A percentile compares a stretch with the other conserved stretches of the same genome.
Evolutionary conservation across 192 early-diverging fungal genomes (phyloP).

Genomic region (Chytriomyces sp.): DNA sequence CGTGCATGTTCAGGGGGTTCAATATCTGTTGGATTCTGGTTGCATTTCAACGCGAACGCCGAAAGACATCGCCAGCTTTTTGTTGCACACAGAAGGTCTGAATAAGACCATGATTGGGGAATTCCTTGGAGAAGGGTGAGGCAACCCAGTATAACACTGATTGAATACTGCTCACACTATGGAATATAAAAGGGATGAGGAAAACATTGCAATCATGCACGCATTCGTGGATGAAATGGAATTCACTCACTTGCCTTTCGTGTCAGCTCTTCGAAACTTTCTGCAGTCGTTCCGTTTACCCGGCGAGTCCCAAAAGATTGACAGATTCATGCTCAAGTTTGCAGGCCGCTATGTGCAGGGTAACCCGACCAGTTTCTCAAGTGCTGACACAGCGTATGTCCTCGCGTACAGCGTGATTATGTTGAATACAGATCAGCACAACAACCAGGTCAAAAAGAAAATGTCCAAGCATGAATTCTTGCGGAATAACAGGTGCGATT

Average conservation of each 20-base stretch:
- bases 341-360: slow-evolving; percentile 87
- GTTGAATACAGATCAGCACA: slow-evolving; percentile 94
- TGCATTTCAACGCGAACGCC: slow-evolving; percentile 74
- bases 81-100: slow-evolving; percentile 77
- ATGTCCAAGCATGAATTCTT: slow-evolving; percentile 89
- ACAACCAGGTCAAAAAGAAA: slow-evolving; percentile 79
- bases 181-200: slow-evolving; percentile 62
- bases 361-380: slow-evolving; percentile 82
- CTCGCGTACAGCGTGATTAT: slow-evolving; percentile 91
- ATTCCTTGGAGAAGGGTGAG: slow-evolving; percentile 86
- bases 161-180: background rate
- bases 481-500: slow-evolving; percentile 72
- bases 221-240: slow-evolving; percentile 94
- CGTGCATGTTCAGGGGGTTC: slow-evolving; percentile 66
- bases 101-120: slow-evolving; percentile 91
- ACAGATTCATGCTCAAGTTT: slow-evolving; percentile 97
- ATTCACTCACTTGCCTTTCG: slow-evolving; percentile 74
- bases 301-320: slow-evolving; percentile 95
- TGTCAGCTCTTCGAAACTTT: slow-evolving; percentile 79
- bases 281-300: slow-evolving; percentile 90
- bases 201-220: slow-evolving; percentile 95
- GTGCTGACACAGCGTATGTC: slow-evolving; percentile 92
- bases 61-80: slow-evolving; percentile 73
- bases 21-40: slow-evolving; percentile 68
- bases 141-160: background rate